Percentiles rank a stretch among this genome's conserved stretches.
Evolutionary conservation across 768 basidiomycete genomes (phyloP).

Genomic region (Clavulina sp.): DNA sequence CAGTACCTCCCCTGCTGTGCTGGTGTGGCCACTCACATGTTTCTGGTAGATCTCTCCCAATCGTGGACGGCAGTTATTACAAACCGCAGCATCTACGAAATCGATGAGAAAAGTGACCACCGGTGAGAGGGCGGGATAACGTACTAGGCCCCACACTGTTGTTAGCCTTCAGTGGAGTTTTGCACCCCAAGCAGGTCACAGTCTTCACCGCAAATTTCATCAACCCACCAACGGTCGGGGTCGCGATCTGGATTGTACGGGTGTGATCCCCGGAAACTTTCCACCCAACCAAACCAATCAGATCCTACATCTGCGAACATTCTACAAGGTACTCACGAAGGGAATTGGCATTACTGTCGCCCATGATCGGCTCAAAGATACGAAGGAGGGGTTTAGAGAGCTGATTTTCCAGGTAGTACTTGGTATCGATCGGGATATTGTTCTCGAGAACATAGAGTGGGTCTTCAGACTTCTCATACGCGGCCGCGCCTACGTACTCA

Average conservation of each 20-base stretch:
- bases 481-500: slow-evolving; percentile 61
- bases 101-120: background rate
- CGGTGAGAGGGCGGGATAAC: slow-evolving; percentile 23
- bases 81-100: slow-evolving; percentile 68
- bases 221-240: slow-evolving; percentile 85
- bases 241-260: slow-evolving; percentile 86
- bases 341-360: slow-evolving; percentile 63
- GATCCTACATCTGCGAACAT: too few species aligned
- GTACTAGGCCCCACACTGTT: slow-evolving; percentile 36
- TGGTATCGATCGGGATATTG: slow-evolving; percentile 94
- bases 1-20: background rate
- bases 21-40: slow-evolving; percentile 35
- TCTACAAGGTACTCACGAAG: slow-evolving; percentile 39
- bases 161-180: slow-evolving; percentile 61
- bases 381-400: slow-evolving; percentile 91
- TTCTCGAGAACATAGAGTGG: slow-evolving; percentile 95
- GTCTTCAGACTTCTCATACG: slow-evolving; percentile 97
- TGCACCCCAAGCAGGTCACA: slow-evolving; percentile 87
- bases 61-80: slow-evolving; percentile 76
- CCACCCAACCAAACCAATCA: background rate
- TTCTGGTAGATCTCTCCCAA: slow-evolving; percentile 87
- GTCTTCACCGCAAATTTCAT: slow-evolving; percentile 99
- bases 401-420: slow-evolving; percentile 96
- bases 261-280: slow-evolving; percentile 94
- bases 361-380: slow-evolving; percentile 95